phyloP scores from a whole-genome alignment of 2,329 filamentous ascomycete genomes.

The Aspergillus latus region DNA sequence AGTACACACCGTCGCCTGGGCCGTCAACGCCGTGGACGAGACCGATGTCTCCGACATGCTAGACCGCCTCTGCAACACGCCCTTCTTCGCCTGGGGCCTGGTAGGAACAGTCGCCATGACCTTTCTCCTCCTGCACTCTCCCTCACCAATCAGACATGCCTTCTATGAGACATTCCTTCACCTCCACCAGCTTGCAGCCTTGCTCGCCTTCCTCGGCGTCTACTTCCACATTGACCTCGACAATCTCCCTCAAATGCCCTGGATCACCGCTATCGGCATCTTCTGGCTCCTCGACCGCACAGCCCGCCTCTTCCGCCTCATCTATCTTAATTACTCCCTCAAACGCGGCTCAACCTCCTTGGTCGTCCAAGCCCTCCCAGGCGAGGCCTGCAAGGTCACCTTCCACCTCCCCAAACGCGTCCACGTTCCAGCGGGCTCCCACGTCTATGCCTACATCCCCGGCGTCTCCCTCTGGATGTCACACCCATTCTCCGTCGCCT shows the following conservation, averaged over 20 bases:
- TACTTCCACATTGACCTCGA: conserved; percentile 47
- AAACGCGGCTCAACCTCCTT: conserved; percentile 52
- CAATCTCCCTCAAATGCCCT: conserved; percentile 43
- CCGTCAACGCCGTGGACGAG: conserved; percentile 61
- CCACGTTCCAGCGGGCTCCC: conserved; percentile 55
- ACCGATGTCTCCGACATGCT: conserved; percentile 35
- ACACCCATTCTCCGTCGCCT: conserved; percentile 51
- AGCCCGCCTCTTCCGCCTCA: conserved; percentile 49
- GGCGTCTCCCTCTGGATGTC: conserved; percentile 49
- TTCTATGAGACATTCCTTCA: conserved; percentile 51
- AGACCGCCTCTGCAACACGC: conserved; percentile 33
- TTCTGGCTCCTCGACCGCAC: conserved; percentile 47
- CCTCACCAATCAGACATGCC: conserved; percentile 46
- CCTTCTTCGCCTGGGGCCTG: conserved; percentile 48
- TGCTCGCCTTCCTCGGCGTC: conserved; percentile 46
- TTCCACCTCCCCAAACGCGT: conserved; percentile 58
- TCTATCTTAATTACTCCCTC: conserved; percentile 56
- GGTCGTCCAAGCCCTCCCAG: conserved; percentile 58
- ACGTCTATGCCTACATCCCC: conserved; percentile 63
- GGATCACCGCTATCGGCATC: conserved; percentile 36
- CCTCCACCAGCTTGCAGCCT: conserved; percentile 47
- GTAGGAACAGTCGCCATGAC: conserved; percentile 45
- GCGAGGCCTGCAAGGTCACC: conserved; percentile 61
- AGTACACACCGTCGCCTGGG: conserved; percentile 74
- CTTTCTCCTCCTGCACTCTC: conserved; percentile 45